Evolutionary conservation across 768 basidiomycete species (phyloP), one percentile per base, ranked within the genome.

Genomic region (Mycena kentingensis): DNA sequence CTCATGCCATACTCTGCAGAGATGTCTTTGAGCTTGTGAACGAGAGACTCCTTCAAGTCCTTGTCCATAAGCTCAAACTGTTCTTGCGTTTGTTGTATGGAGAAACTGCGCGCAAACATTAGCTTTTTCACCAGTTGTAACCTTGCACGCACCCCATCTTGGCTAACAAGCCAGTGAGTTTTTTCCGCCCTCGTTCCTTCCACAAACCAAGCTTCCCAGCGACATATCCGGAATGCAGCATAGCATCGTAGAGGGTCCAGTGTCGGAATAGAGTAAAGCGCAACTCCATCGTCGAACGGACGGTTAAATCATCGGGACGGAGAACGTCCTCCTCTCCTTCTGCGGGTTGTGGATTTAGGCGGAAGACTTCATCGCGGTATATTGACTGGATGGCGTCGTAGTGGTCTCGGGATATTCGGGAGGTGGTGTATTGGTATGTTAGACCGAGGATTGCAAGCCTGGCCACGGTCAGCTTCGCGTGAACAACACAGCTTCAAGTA

Each of bases 191-290:
- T 49, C 85, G 81, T 67, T 98, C 96, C 65, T 90, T 93, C 97
- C 97, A 98, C 49, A 96, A 91, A 3, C 93, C 94, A 53, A 99
- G 79, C 68, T 93, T 93, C 45, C 90, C 88, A 6, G 94, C 95
- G 16, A 99, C 88, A 63, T 98, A 99, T 51, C 90, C 90, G 3
- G 94, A 97, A 68, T 99, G 96, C 63, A 87, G 87, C 97, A 99
- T 98, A 11, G 95, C 86, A 64, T 99, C 97, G 65, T 98, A 98
- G 39, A 99, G 72, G 26, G 89, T 98, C 97, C 97, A 99, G 72
- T 98, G 97, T 51, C 96, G 81, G 66, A 95, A 94, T 48, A 98
- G 79, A 72, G 87, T 94, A 68, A 99, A 98, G 22, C 97, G 81
- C 48, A 98, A 75, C 69, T 99, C 97, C 46, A 95, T 93, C 27